phyloP scores from a whole-genome alignment of 176 grass and related monocot genomes.

The Oryza glaberrima region DNA sequence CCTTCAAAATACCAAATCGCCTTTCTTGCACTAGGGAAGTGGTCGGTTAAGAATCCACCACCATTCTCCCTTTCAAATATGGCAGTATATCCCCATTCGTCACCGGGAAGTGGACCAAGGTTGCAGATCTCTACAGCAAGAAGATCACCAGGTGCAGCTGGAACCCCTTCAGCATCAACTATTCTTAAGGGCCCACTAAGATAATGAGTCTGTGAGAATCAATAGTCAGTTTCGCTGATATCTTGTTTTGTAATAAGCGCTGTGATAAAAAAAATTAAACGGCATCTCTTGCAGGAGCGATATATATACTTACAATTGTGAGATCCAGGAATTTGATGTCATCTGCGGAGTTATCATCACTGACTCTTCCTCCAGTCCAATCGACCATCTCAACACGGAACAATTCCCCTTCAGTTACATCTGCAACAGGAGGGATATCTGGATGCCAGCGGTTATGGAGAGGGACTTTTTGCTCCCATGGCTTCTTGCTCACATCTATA shows the following conservation, averaged over 20 bases:
- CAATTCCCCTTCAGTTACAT: conserved; percentile 81
- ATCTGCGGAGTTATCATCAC: conserved; percentile 75
- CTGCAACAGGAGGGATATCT: conserved; percentile 74
- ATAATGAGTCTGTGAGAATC: conserved; percentile 69
- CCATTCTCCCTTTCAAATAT: conserved; percentile 97
- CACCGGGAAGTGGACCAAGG: conserved; percentile 79
- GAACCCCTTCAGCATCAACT: conserved; percentile 73
- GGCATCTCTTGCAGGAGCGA: conserved; percentile 12
- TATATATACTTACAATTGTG: conserved; percentile 59
- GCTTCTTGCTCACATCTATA: conserved; percentile 85
- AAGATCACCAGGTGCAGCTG: conserved; percentile 89
- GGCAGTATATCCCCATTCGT: conserved; percentile 91
- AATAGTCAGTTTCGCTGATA: conserved; percentile 28
- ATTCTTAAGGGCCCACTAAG: conserved; percentile 87
- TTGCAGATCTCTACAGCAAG: conserved; percentile 89
- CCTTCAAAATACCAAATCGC: conserved; percentile 98
- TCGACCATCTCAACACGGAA: conserved; percentile 89
- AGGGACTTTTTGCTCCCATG: conserved; percentile 78
- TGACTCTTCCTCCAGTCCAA: conserved; percentile 68
- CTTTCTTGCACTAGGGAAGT: conserved; percentile 87
- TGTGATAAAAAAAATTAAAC: conserved; percentile 5
- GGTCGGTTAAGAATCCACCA: conserved; percentile 88
- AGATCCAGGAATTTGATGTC: conserved; percentile 78
- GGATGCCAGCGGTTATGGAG: conserved; percentile 93
- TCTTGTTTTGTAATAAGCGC: neutral